These are phyloP conservation scores for Thraustotheca clavata DNA, from an alignment of 352 stramenopile genomes.

Conservation along the genomic window DNA sequence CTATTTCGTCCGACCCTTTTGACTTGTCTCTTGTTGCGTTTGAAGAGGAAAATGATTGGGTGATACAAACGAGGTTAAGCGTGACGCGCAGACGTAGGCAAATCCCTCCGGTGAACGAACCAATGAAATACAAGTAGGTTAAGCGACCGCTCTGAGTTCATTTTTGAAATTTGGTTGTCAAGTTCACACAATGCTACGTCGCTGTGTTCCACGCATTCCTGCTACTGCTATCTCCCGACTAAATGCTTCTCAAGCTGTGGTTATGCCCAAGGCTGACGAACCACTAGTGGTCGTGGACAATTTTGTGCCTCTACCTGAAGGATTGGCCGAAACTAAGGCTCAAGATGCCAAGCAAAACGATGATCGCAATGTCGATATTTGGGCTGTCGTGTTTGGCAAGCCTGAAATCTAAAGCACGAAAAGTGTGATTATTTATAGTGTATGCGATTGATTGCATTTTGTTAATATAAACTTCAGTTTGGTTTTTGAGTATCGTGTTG, in stretches of 20 bases:
- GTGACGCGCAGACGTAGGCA: background rate
- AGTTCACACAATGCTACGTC: background rate
- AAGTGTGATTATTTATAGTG: background rate
- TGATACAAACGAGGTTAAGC: background rate
- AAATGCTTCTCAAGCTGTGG: background rate
- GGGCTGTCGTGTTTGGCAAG: background rate
- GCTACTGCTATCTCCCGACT: background rate
- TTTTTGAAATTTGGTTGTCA: no score
- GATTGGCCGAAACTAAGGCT: background rate
- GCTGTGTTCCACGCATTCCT: constrained; percentile 1
- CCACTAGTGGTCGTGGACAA: background rate
- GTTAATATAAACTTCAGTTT: no score
- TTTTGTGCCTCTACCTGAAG: constrained; percentile 1
- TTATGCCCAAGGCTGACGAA: background rate
- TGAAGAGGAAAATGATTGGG: no score
- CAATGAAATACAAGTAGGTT: background rate
- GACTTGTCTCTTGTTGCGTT: no score
- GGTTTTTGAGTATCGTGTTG: no score
- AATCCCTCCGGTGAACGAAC: background rate
- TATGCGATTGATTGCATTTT: background rate
- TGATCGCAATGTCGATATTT: constrained; percentile 2
- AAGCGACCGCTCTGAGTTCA: background rate
- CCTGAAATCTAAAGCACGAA: background rate
- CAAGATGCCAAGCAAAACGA: background rate
- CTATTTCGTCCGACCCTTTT: no score